A percentile compares a stretch with the other conserved stretches of the same genome.
phyloP scores from a whole-genome alignment of 805 yeast species.

The Kluyveromyces lactis region DNA sequence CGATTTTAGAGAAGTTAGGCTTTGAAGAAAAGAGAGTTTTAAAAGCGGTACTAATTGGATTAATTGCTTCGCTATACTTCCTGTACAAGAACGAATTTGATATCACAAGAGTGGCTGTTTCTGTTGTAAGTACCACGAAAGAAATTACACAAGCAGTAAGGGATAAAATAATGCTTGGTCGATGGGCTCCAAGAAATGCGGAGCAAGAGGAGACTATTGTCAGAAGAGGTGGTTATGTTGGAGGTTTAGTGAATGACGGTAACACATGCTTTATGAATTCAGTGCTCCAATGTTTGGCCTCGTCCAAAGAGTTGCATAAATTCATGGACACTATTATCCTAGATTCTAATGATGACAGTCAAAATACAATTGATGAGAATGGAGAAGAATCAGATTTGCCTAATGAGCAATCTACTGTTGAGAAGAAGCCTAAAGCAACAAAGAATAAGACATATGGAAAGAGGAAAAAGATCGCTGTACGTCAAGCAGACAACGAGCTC shows the following conservation, averaged over 20 bases:
- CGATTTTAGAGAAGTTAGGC: not conserved
- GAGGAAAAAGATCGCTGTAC: constrained; percentile 12
- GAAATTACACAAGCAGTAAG: constrained; percentile 8
- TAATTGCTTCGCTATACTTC: constrained; percentile 6
- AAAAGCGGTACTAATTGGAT: constrained; percentile 4
- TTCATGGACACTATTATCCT: constrained; percentile 43
- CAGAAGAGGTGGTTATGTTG: constrained; percentile 62
- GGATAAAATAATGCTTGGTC: constrained; percentile 12
- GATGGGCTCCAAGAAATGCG: constrained; percentile 16
- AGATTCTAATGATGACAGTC: constrained; percentile 4
- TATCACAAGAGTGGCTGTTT: constrained; percentile 7
- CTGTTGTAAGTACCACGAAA: constrained; percentile 6
- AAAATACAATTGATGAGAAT: constrained; percentile 11
- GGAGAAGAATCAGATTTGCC: constrained; percentile 14
- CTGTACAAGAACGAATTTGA: constrained; percentile 8
- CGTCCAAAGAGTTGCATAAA: constrained; percentile 50
- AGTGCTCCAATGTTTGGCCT: constrained; percentile 75
- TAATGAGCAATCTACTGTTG: constrained; percentile 11
- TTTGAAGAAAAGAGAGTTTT: constrained; percentile 3
- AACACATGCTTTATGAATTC: constrained; percentile 94
- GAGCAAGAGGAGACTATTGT: constrained; percentile 31
- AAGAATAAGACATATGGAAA: constrained; percentile 15
- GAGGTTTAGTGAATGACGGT: constrained; percentile 85
- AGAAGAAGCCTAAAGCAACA: constrained; percentile 11
- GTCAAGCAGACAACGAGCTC: constrained; percentile 4